These are phyloP conservation scores for Sclerotinia sclerotiorum DNA, from an alignment of 2,329 filamentous ascomycete genomes.

Conservation along the genomic window DNA sequence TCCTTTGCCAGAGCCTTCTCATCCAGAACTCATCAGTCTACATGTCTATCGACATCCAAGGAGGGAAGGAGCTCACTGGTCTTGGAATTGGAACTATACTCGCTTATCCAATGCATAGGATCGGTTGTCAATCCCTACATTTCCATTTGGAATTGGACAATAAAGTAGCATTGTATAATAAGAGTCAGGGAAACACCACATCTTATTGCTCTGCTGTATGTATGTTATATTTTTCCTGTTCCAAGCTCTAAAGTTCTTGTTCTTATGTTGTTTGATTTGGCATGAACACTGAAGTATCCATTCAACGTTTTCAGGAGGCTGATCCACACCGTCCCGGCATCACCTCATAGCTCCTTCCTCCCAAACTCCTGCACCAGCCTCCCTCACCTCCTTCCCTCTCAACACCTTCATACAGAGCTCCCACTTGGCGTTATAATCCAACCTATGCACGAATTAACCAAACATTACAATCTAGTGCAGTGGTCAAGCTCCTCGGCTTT, in stretches of 20 bases:
- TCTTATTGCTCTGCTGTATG: not conserved
- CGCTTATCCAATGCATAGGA: not conserved
- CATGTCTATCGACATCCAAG: not conserved
- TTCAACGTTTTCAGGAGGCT: not conserved
- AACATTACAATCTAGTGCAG: not conserved
- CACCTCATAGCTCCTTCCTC: slow-evolving; percentile 1
- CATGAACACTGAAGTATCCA: not conserved
- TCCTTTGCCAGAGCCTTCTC: not conserved
- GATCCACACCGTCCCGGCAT: not conserved
- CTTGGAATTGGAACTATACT: not conserved
- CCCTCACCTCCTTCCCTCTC: not conserved
- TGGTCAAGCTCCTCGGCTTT: not conserved
- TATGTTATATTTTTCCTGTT: not conserved
- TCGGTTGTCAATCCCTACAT: not conserved
- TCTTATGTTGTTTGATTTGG: not conserved
- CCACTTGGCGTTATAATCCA: not conserved
- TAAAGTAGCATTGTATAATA: not conserved
- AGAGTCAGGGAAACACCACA: not conserved
- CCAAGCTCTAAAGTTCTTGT: not conserved
- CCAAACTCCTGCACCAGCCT: not conserved
- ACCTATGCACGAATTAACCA: not conserved
- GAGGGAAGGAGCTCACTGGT: not conserved
- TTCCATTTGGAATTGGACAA: not conserved
- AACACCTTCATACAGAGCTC: not conserved
- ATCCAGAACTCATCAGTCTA: not conserved